These are phyloP conservation scores for Yamadazyma siamensis DNA, from an alignment of 1,139 yeast species.

Conservation along the genomic window DNA sequence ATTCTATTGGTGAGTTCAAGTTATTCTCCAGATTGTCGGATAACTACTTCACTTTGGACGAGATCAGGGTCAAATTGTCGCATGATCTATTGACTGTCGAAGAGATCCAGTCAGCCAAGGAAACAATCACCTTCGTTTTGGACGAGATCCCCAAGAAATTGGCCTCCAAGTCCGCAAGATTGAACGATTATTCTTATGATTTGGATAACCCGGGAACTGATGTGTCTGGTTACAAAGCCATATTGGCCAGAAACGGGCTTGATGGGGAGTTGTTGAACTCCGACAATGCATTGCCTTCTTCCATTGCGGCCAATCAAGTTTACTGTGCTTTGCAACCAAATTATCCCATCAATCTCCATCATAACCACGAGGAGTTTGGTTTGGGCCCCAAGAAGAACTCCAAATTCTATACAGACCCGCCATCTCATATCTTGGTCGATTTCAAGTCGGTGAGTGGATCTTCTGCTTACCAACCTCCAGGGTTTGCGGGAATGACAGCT, in stretches of 20 bases:
- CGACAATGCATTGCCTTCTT: slow-evolving; percentile 45
- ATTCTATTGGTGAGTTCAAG: slow-evolving; percentile 66
- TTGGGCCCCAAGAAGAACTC: slow-evolving; percentile 45
- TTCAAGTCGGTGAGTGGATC: slow-evolving; percentile 70
- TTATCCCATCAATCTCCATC: slow-evolving; percentile 55
- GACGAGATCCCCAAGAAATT: slow-evolving; percentile 68
- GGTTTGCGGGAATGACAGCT: slow-evolving; percentile 70
- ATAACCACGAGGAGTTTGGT: slow-evolving; percentile 26
- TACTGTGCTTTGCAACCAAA: slow-evolving; percentile 71
- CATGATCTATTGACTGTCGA: slow-evolving; percentile 55
- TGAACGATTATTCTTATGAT: slow-evolving; percentile 36
- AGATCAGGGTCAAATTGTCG: slow-evolving; percentile 56
- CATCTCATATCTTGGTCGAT: slow-evolving; percentile 78
- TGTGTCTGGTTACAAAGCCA: slow-evolving; percentile 72
- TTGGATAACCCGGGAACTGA: slow-evolving; percentile 50
- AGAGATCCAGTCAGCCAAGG: slow-evolving; percentile 56
- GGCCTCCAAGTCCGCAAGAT: slow-evolving; percentile 43
- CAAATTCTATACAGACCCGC: slow-evolving; percentile 50
- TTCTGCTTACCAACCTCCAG: slow-evolving; percentile 59
- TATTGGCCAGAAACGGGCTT: slow-evolving; percentile 57
- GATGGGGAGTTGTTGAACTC: slow-evolving; percentile 62
- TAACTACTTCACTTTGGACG: slow-evolving; percentile 60
- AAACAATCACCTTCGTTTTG: slow-evolving; percentile 58
- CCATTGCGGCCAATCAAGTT: slow-evolving; percentile 65
- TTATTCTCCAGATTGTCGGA: slow-evolving; percentile 52